A percentile compares a stretch with the other conserved stretches of the same genome.
Evolutionary conservation across 257 asterid genomes (phyloP).

Genomic region (Cordia subcordata): DNA sequence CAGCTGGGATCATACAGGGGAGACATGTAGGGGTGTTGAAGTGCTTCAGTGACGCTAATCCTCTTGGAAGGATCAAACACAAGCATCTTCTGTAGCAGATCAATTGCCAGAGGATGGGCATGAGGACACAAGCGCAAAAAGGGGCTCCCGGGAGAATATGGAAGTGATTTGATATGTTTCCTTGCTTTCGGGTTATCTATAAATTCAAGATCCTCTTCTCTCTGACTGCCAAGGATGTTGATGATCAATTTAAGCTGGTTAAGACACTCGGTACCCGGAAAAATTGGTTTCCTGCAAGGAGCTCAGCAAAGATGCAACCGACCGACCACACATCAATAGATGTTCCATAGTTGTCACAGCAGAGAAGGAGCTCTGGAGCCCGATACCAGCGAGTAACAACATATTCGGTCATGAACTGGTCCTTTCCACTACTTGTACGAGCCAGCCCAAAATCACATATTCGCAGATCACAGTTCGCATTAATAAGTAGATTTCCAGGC

Average conservation of each 20-base stretch:
- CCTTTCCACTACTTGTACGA: slow-evolving; percentile 46
- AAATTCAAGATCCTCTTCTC: slow-evolving; percentile 44
- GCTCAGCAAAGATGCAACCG: slow-evolving; percentile 63
- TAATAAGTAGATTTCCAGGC: slow-evolving; percentile 62
- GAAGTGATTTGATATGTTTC: slow-evolving; percentile 44
- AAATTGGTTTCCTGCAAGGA: slow-evolving; percentile 56
- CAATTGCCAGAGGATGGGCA: slow-evolving; percentile 54
- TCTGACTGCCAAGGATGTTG: slow-evolving; percentile 55
- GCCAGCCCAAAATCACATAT: slow-evolving; percentile 67
- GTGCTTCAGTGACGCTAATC: slow-evolving; percentile 53
- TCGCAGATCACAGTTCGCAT: slow-evolving; percentile 51
- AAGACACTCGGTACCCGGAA: slow-evolving; percentile 60
- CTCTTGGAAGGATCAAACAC: slow-evolving; percentile 64
- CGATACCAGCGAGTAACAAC: slow-evolving; percentile 69
- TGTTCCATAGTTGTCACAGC: slow-evolving; percentile 59
- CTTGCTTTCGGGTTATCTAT: slow-evolving; percentile 58
- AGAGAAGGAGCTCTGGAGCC: slow-evolving; percentile 65
- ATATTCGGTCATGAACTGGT: slow-evolving; percentile 62
- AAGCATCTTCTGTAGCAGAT: slow-evolving; percentile 54
- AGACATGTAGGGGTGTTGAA: slow-evolving; percentile 59
- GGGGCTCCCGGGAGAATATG: slow-evolving; percentile 37
- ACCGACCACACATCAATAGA: slow-evolving; percentile 67
- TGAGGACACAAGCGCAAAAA: slow-evolving; percentile 41
- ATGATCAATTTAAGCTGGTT: slow-evolving; percentile 55
- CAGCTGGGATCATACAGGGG: slow-evolving; percentile 38